These are phyloP conservation scores for Phialemoniopsis sp. DNA, from an alignment of 2,329 filamentous ascomycete species.

Conservation along the genomic window DNA sequence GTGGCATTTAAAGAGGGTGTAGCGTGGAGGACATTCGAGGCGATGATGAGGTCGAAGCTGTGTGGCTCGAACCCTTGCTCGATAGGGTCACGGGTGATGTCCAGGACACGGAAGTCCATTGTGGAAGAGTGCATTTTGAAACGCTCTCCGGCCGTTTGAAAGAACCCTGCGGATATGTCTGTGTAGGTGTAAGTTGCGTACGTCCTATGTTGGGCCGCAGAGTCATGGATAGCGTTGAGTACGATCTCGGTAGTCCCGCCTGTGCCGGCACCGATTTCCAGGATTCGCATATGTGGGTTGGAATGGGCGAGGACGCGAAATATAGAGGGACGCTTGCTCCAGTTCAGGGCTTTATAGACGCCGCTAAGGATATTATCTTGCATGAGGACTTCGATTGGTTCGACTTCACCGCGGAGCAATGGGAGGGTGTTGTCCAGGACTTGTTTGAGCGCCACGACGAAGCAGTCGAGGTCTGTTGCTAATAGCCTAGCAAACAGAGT, in stretches of 20 bases:
- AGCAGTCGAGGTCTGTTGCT: no score
- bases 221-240: no score
- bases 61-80: neutral
- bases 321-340: no score
- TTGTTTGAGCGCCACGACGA: no score
- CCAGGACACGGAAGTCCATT: neutral
- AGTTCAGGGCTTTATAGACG: no score
- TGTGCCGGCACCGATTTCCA: slow-evolving; percentile 32
- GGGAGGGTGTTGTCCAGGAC: slow-evolving; percentile 6
- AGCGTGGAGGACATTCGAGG: neutral
- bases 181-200: slow-evolving; percentile 10
- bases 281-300: slow-evolving; percentile 20
- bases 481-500: no score
- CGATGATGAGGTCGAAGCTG: neutral
- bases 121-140: slow-evolving; percentile 11
- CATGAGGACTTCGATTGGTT: slow-evolving; percentile 22
- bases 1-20: neutral
- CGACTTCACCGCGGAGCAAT: slow-evolving; percentile 17
- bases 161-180: slow-evolving; percentile 18
- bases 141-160: slow-evolving; percentile 20
- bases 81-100: neutral
- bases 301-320: slow-evolving; percentile 5
- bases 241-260: slow-evolving; percentile 20
- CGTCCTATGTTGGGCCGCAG: no score
- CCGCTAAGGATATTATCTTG: slow-evolving; percentile 12